A percentile compares a stretch with the other conserved stretches of the same genome.
phyloP scores from a whole-genome alignment of 176 grass and related monocot species.

The Avena insularis region DNA sequence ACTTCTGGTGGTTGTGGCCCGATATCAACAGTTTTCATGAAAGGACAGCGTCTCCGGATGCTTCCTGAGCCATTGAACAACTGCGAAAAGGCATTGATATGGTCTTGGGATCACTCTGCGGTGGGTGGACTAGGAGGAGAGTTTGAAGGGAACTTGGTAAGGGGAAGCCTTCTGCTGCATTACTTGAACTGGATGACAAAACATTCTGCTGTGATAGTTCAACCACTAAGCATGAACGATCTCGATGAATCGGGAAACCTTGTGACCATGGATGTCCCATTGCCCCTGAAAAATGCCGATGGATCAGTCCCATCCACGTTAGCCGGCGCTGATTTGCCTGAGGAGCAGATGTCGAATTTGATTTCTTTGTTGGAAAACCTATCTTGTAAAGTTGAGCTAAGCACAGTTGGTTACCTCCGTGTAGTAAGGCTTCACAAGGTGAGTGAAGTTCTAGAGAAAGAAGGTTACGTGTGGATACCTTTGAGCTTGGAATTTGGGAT shows the following conservation, averaged over 20 bases:
- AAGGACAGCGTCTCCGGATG: slow-evolving; percentile 76
- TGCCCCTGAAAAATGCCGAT: slow-evolving; percentile 77
- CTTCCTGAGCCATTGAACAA: slow-evolving; percentile 79
- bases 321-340: slow-evolving; percentile 31
- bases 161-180: slow-evolving; percentile 75
- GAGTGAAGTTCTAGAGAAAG: slow-evolving; percentile 34
- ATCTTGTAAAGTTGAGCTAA: slow-evolving; percentile 64
- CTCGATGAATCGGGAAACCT: slow-evolving; percentile 76
- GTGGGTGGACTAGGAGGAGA: slow-evolving; percentile 70
- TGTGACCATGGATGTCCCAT: slow-evolving; percentile 65
- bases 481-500: slow-evolving; percentile 92
- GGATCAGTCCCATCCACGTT: slow-evolving; percentile 56
- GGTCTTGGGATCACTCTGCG: slow-evolving; percentile 86
- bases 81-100: slow-evolving; percentile 87
- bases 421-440: slow-evolving; percentile 75
- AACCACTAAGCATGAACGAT: slow-evolving; percentile 77
- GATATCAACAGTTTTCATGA: slow-evolving; percentile 87
- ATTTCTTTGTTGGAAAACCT: slow-evolving; percentile 61
- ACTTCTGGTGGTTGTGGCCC: slow-evolving; percentile 70
- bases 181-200: slow-evolving; percentile 86
- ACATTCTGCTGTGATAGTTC: slow-evolving; percentile 79
- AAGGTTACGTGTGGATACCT: slow-evolving; percentile 78
- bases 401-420: slow-evolving; percentile 81
- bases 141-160: slow-evolving; percentile 87
- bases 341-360: slow-evolving; percentile 55